Conservation (phyloP, 2,329 filamentous ascomycete species). For the Bipolaris victoriae region DNA sequence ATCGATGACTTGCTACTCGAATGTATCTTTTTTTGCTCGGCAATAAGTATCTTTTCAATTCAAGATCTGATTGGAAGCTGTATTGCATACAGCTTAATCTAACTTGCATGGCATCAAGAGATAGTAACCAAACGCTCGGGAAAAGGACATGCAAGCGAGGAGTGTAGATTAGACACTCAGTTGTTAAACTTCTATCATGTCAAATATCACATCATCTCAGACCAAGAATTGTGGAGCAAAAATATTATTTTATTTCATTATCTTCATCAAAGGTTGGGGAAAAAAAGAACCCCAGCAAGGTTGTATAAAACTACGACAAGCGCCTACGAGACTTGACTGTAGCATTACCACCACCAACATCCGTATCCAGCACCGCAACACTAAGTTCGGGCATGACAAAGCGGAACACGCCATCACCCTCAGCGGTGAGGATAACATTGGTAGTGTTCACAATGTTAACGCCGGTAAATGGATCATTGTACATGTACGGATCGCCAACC, state of each 20-base stretch:
- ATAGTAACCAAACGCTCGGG: too few species aligned
- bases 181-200: neutral
- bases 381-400: slow-evolving; percentile 63
- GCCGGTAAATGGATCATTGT: slow-evolving; percentile 56
- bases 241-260: neutral
- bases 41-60: too few species aligned
- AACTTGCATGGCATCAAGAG: too few species aligned
- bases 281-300: too few species aligned
- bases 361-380: slow-evolving; percentile 61
- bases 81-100: too few species aligned
- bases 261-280: neutral
- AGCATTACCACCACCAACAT: slow-evolving; percentile 10
- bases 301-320: neutral
- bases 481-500: slow-evolving; percentile 46
- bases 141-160: too few species aligned
- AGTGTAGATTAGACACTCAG: neutral
- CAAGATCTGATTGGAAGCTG: too few species aligned
- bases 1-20: too few species aligned
- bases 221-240: too few species aligned
- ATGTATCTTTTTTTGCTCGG: too few species aligned
- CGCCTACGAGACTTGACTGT: neutral
- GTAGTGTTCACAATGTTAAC: slow-evolving; percentile 48
- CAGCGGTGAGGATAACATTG: slow-evolving; percentile 32
- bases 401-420: slow-evolving; percentile 55
- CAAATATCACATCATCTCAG: neutral